Conservation (phyloP, 73 alveolate species). For the Paramecium tetraurelia region DNA sequence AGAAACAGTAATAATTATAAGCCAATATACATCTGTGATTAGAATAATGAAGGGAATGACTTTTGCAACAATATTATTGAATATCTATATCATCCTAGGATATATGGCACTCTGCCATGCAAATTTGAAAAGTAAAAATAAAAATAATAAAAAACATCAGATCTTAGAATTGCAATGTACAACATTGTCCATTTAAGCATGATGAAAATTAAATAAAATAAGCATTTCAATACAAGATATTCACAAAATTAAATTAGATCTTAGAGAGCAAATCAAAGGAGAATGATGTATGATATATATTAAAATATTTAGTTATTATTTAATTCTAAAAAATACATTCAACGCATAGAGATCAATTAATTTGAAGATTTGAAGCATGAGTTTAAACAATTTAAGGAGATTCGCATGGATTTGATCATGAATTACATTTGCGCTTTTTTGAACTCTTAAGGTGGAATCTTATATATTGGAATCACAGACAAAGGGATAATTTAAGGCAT, state of each 20-base stretch:
- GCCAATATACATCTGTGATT: slow-evolving; percentile 35
- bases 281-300: not conserved
- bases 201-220: not conserved
- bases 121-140: not conserved
- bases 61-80: slow-evolving; percentile 58
- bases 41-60: not conserved
- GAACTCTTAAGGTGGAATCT: slow-evolving; percentile 60
- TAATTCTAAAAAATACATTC: slow-evolving; percentile 23
- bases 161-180: slow-evolving; percentile 27
- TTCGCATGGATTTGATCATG: slow-evolving; percentile 36
- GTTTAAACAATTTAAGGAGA: slow-evolving; percentile 34
- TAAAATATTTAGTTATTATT: not conserved
- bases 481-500: slow-evolving; percentile 54
- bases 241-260: not conserved
- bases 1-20: slow-evolving; percentile 26
- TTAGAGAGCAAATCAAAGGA: slow-evolving; percentile 42
- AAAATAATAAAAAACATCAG: not conserved
- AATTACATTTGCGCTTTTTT: slow-evolving; percentile 60
- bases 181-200: not conserved
- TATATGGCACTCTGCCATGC: slow-evolving; percentile 50
- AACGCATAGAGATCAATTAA: slow-evolving; percentile 48
- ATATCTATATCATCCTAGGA: slow-evolving; percentile 57
- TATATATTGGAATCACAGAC: slow-evolving; percentile 61
- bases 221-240: not conserved
- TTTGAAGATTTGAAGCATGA: slow-evolving; percentile 57